These are phyloP conservation scores for Colletotrichum sp. DNA, from an alignment of 2,329 filamentous ascomycete genomes.

Conservation along the genomic window DNA sequence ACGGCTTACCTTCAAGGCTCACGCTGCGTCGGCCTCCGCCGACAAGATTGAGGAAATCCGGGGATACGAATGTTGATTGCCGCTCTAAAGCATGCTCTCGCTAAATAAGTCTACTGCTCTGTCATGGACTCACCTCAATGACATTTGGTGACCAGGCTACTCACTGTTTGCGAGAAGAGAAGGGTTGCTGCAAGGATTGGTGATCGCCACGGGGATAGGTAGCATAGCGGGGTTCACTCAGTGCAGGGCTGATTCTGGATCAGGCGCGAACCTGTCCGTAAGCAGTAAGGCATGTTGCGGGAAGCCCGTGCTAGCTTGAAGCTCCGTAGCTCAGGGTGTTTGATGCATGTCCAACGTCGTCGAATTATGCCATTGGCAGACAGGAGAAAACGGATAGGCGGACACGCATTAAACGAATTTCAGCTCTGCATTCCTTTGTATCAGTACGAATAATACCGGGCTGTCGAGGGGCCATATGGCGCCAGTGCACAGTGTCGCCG, in stretches of 20 bases:
- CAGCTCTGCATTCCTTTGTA: background rate
- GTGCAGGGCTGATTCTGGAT: background rate
- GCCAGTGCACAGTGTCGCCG: background rate
- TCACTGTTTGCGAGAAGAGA: background rate
- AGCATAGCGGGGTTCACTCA: background rate
- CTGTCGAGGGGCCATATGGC: background rate
- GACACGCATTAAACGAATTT: background rate
- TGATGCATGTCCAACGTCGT: background rate
- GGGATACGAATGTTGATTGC: background rate
- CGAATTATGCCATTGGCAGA: background rate
- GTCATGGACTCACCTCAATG: background rate
- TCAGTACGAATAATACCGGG: background rate
- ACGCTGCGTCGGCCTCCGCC: background rate
- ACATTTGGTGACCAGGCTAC: background rate
- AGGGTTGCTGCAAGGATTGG: background rate
- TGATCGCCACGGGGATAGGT: background rate
- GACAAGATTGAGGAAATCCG: background rate
- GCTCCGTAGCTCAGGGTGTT: background rate
- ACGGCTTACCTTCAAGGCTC: background rate
- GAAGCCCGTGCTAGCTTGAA: background rate
- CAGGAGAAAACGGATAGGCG: background rate
- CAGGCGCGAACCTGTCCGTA: background rate
- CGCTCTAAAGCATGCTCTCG: background rate
- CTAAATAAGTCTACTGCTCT: background rate
- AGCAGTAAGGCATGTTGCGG: background rate